phyloP scores from a whole-genome alignment of 2,329 filamentous ascomycete species.

The Aspergillus unguis region DNA sequence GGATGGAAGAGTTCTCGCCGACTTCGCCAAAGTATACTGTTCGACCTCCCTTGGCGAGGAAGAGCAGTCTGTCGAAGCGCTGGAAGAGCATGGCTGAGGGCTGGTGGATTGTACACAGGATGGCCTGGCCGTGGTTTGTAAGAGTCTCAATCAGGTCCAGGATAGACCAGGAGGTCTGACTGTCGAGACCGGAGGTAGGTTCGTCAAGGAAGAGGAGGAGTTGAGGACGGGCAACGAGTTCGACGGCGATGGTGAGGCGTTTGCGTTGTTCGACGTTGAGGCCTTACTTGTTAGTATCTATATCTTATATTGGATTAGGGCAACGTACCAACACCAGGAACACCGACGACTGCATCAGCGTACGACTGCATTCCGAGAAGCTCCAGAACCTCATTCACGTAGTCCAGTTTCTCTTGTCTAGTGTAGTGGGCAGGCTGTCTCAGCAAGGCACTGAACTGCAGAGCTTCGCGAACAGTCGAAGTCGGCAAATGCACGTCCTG shows the following conservation, averaged over 20 bases:
- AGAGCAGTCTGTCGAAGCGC: conserved; percentile 64
- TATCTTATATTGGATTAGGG: too few relatives aligned
- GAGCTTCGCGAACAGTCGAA: conserved; percentile 79
- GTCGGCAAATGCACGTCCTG: conserved; percentile 84
- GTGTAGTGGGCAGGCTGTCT: conserved; percentile 74
- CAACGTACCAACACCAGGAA: conserved; percentile 58
- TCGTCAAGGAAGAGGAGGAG: conserved; percentile 87
- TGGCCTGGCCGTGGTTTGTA: conserved; percentile 79
- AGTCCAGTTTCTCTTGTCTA: conserved; percentile 71
- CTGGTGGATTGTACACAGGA: conserved; percentile 92
- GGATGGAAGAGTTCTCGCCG: conserved; percentile 53
- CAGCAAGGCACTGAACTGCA: conserved; percentile 79
- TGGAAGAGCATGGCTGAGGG: conserved; percentile 89
- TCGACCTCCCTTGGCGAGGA: conserved; percentile 61
- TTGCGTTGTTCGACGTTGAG: conserved; percentile 61
- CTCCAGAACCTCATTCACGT: conserved; percentile 83
- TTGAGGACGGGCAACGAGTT: conserved; percentile 83
- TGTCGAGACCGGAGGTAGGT: conserved; percentile 78
- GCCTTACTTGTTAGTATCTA: conserved; percentile 46
- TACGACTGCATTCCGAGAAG: conserved; percentile 85
- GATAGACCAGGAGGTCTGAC: conserved; percentile 87
- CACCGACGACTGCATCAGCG: conserved; percentile 81
- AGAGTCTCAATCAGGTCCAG: conserved; percentile 79
- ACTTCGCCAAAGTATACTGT: conserved; percentile 68
- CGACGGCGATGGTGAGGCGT: conserved; percentile 85